These are phyloP conservation scores for Balansia obtecta DNA, from an alignment of 2,329 filamentous ascomycete species.

Conservation along the genomic window DNA sequence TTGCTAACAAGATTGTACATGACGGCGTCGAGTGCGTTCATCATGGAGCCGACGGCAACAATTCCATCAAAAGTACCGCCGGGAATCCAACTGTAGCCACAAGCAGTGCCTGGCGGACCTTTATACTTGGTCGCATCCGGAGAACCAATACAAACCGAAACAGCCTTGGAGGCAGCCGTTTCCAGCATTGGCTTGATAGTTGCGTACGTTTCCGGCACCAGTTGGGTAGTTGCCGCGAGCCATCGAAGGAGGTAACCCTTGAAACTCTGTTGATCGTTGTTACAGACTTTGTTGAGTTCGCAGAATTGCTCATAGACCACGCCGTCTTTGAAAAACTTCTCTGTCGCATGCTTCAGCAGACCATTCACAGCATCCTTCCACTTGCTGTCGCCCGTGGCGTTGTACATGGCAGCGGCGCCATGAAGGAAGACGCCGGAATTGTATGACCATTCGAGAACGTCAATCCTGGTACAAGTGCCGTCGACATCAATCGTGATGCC, in stretches of 20 bases:
- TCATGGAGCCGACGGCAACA: conserved; percentile 55
- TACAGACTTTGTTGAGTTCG: conserved; percentile 48
- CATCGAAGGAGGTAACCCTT: conserved; percentile 65
- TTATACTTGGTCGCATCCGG: conserved; percentile 29
- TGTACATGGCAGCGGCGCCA: conserved; percentile 49
- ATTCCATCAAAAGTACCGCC: conserved; percentile 42
- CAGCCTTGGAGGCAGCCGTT: conserved; percentile 39
- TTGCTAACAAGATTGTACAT: conserved; percentile 43
- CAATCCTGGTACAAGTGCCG: conserved; percentile 36
- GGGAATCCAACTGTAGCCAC: conserved; percentile 53
- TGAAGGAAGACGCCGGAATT: conserved; percentile 56
- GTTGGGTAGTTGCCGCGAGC: conserved; percentile 41
- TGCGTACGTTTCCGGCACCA: conserved; percentile 40
- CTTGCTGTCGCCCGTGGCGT: conserved; percentile 36
- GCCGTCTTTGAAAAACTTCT: conserved; percentile 39
- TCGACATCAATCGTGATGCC: conserved; percentile 25
- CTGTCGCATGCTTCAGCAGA: conserved; percentile 36
- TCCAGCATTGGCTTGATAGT: conserved; percentile 38
- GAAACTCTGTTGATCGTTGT: conserved; percentile 61
- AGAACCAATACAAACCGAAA: conserved; percentile 34
- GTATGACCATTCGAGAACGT: conserved; percentile 55
- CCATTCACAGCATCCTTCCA: conserved; percentile 50
- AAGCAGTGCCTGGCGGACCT: conserved; percentile 46
- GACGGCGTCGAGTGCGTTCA: conserved; percentile 52
- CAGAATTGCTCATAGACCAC: conserved; percentile 57